Conservation (phyloP, 164 flowering plant genomes). For the Annona cherimola region DNA sequence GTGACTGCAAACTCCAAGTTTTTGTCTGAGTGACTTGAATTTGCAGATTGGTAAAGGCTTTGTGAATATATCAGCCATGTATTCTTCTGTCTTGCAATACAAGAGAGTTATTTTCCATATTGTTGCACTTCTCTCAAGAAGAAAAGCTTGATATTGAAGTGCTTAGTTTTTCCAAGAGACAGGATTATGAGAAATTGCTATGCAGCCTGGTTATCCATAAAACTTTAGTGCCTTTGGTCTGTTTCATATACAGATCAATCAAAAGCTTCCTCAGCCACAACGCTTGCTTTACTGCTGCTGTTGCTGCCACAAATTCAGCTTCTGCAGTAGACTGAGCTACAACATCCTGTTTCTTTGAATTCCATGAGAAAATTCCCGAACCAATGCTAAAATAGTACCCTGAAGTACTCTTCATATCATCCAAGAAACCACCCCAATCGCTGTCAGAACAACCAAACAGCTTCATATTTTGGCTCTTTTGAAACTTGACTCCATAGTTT, state of each 20-base stretch:
- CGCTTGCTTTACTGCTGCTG: background rate
- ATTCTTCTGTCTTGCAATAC: conserved; percentile 6
- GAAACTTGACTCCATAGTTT: background rate
- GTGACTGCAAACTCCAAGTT: too few species aligned
- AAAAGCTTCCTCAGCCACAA: background rate
- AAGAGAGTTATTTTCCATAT: conserved; percentile 3
- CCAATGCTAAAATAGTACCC: background rate
- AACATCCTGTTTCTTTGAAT: conserved; percentile 8
- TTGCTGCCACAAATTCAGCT: conserved; percentile 6
- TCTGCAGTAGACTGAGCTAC: conserved; percentile 1
- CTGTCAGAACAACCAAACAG: conserved; percentile 10
- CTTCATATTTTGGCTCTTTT: background rate
- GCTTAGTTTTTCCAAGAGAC: conserved; percentile 4
- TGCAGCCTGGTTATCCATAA: background rate
- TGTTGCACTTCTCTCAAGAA: conserved; percentile 10
- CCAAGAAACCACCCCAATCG: conserved; percentile 10
- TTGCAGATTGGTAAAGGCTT: conserved; percentile 6
- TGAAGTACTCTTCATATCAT: conserved; percentile 4
- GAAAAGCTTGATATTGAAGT: conserved; percentile 10
- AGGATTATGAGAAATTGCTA: background rate
- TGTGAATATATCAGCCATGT: background rate
- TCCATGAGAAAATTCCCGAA: conserved; percentile 3
- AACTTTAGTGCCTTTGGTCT: background rate
- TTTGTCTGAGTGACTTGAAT: too few species aligned
- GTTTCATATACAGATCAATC: background rate